Conservation (phyloP, 2,329 filamentous ascomycete species). For the Aspergillus brasiliensis region DNA sequence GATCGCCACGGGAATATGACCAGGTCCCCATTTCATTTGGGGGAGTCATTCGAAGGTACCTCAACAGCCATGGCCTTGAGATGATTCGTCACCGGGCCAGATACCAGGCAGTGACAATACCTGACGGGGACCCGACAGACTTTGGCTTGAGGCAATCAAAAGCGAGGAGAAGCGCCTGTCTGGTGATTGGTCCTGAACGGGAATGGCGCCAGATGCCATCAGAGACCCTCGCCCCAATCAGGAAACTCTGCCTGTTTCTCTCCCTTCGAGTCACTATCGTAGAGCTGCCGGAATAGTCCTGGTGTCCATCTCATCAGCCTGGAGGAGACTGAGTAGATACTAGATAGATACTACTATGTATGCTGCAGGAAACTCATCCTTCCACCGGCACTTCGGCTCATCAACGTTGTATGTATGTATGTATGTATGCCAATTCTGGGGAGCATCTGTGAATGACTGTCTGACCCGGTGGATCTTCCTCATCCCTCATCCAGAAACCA, state of each 20-base stretch:
- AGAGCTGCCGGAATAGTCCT: background rate
- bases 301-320: background rate
- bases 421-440: no score
- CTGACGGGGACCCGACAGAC: background rate
- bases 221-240: constrained; percentile 1
- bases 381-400: background rate
- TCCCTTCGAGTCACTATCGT: background rate
- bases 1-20: background rate
- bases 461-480: background rate
- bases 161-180: constrained; percentile 19
- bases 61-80: no score
- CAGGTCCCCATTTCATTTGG: background rate
- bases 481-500: background rate
- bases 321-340: background rate
- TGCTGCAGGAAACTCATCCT: background rate
- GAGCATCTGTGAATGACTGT: no score
- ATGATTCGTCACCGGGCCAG: background rate
- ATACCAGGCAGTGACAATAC: constrained; percentile 15
- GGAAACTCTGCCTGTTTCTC: background rate
- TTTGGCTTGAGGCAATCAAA: constrained; percentile 8
- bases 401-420: no score
- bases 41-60: background rate
- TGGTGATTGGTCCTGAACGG: constrained; percentile 23
- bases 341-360: background rate
- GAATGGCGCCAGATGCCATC: constrained; percentile 16